Base-by-base conservation (phyloP, 768 basidiomycete genomes). In the Hericium rajendrae region DNA sequence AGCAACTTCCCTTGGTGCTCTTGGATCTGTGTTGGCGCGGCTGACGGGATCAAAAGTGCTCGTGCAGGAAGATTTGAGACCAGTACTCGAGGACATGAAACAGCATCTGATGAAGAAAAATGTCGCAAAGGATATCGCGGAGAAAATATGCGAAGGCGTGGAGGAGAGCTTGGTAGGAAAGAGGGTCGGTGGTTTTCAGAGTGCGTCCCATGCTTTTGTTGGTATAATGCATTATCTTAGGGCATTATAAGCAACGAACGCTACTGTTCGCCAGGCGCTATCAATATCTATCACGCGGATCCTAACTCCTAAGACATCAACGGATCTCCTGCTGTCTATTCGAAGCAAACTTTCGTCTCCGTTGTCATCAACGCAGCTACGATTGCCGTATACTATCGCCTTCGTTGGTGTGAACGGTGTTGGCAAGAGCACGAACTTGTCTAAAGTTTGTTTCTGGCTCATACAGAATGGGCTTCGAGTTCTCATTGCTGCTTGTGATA, bases 331-430 rank as follows among this genome's bases (percentile, higher is more conserved):
- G 16, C 78, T 97, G 48, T 92, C 94, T 32, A 97, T 99, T 65
- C 83, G 92, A 51, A 88, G 85, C 18, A 99, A 97, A 66, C 74
- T 90, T 2, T 81, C 85, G 0, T 84, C 87, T 0, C 82, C 86
- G 18, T 69, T 91, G 26, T 73, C 88, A 2, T 85, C 90, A 10
- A 82, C 81, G 32, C 85, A 88, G 65, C 86, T 86, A 65, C 82
- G 88, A 10, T 76, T 84, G 64, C 95, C 95, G 0, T 98, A 97
- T 71, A 85, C 84, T 65, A 89, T 99, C 65, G 86, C 93, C 0
- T 99, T 99, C 68, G 94, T 98, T 43, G 97, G 97, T 13, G 97
- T 99, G 39, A 99, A 99, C 67, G 97, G 97, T 24, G 97, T 99
- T 24, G 97, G 97, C 37, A 99, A 99, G 76, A 95, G 92, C 64